phyloP scores from a whole-genome alignment of 2,329 filamentous ascomycete species.

The Penicillium olsonii region DNA sequence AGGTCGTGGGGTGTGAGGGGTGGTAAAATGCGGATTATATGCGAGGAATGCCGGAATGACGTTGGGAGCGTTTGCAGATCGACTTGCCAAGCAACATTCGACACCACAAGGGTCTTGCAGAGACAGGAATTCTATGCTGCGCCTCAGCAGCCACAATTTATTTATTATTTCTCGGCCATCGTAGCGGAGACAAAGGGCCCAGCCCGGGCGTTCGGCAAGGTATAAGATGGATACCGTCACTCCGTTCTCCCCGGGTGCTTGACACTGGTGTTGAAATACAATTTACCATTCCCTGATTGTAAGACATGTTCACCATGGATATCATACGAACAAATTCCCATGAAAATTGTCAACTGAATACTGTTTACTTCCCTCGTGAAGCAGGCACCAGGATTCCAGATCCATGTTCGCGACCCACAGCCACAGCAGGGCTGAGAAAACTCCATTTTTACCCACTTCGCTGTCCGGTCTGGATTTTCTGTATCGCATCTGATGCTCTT shows the following conservation, averaged over 20 bases:
- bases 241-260: no score
- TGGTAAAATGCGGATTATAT: constrained; percentile 18
- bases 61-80: constrained; percentile 18
- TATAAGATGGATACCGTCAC: neutral
- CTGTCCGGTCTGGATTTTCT: no score
- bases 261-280: no score
- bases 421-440: constrained; percentile 1
- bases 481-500: neutral
- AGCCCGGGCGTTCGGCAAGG: neutral
- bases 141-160: constrained; percentile 18
- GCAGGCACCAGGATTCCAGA: constrained; percentile 25
- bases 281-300: no score
- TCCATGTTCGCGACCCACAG: neutral
- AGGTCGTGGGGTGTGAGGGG: constrained; percentile 10
- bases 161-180: neutral
- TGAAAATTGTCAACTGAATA: no score
- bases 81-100: constrained; percentile 11
- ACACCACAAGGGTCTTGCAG: neutral
- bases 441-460: constrained; percentile 17
- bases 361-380: no score
- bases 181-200: neutral
- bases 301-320: no score
- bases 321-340: no score
- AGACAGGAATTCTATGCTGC: constrained; percentile 7
- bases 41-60: constrained; percentile 22